Evolutionary conservation across 1,284 basidiomycete genomes (phyloP).

Genomic region (Grifola frondosa): DNA sequence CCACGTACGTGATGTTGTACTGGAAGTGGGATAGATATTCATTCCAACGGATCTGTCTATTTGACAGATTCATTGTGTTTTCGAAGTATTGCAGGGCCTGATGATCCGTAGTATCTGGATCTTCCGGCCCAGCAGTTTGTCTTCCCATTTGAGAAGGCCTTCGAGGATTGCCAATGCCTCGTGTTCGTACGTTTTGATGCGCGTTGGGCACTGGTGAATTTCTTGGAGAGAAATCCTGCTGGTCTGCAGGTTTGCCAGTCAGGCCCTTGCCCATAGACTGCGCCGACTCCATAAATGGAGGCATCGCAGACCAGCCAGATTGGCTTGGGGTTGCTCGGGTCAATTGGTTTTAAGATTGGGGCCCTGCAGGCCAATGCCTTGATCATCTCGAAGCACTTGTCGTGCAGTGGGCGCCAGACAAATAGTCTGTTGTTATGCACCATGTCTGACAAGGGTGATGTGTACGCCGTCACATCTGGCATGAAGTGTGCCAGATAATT

Average conservation of each 20-base stretch:
- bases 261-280: constrained; percentile 37
- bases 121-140: constrained; percentile 29
- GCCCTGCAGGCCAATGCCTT: constrained; percentile 31
- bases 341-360: constrained; percentile 34
- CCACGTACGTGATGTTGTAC: constrained; percentile 31
- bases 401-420: constrained; percentile 29
- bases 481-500: constrained; percentile 41
- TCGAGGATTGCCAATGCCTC: constrained; percentile 40
- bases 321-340: constrained; percentile 26
- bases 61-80: constrained; percentile 19
- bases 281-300: constrained; percentile 36
- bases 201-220: constrained; percentile 38
- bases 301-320: constrained; percentile 46
- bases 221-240: constrained; percentile 41
- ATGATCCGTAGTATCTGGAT: constrained; percentile 41
- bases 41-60: constrained; percentile 32
- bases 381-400: constrained; percentile 36
- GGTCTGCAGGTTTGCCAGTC: constrained; percentile 35
- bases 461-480: constrained; percentile 35
- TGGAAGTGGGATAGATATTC: constrained; percentile 37
- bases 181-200: constrained; percentile 34
- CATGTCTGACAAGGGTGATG: constrained; percentile 17
- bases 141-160: constrained; percentile 37
- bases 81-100: constrained; percentile 36
- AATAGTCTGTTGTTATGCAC: constrained; percentile 14